Evolutionary conservation across 208 protist genomes (phyloP).

Genomic region (Trypanosoma caninum): DNA sequence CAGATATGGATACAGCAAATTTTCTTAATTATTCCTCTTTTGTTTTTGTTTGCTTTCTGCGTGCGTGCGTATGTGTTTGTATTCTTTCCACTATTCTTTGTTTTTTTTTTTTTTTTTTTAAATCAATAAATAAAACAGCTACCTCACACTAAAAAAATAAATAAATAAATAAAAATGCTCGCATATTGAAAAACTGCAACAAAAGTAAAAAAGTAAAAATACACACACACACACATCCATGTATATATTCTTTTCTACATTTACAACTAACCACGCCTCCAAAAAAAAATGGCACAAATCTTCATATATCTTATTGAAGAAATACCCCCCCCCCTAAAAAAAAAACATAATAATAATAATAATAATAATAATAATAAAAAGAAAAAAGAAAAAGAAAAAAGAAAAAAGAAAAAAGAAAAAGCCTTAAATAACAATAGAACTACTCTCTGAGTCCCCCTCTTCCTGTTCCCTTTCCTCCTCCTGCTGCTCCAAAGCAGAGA

Average conservation of each 20-base stretch:
- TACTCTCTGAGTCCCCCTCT: conserved; percentile 22
- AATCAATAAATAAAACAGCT: not conserved
- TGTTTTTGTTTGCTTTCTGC: too few relatives aligned
- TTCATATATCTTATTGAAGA: too few relatives aligned
- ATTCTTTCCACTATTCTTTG: not conserved
- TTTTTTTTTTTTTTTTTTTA: conserved; percentile 5
- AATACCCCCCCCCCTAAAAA: too few relatives aligned
- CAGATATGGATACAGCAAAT: too few relatives aligned
- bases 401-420: conserved; percentile 6
- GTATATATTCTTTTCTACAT: too few relatives aligned
- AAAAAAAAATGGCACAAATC: too few relatives aligned
- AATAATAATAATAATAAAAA: too few relatives aligned
- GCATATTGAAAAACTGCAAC: not conserved
- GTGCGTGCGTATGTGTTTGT: too few relatives aligned
- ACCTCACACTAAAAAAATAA: too few relatives aligned
- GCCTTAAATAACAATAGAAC: conserved; percentile 28
- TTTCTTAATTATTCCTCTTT: too few relatives aligned
- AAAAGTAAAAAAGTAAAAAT: not conserved
- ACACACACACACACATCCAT: not conserved
- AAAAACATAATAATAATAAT: too few relatives aligned
- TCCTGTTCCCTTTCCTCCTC: not conserved
- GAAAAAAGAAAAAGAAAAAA: conserved; percentile 8
- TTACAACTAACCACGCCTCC: too few relatives aligned
- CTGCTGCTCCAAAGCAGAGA: not conserved
- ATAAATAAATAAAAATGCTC: not conserved